Conservation (phyloP, 768 basidiomycete species). For the Coprinellus aureogranulatus region DNA sequence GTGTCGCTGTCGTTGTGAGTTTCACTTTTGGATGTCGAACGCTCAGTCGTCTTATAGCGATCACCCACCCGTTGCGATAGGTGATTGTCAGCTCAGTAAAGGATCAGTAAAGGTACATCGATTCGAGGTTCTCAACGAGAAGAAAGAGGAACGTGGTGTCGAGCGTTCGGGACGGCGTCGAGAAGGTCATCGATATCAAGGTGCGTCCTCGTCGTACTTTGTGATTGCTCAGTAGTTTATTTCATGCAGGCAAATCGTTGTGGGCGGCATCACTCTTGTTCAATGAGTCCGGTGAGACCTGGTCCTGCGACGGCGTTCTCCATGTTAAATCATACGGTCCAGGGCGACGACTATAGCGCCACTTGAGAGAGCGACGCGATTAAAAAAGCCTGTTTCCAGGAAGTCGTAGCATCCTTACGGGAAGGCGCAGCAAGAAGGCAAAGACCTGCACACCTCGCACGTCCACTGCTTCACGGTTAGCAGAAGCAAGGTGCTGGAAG, state of each 20-base stretch:
- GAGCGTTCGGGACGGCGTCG: constrained; percentile 72
- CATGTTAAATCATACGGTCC: constrained; percentile 88
- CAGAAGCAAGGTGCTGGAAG: constrained; percentile 91
- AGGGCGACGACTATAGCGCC: constrained; percentile 93
- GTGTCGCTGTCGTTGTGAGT: constrained; percentile 66
- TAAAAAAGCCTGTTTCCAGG: constrained; percentile 83
- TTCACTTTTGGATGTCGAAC: constrained; percentile 4
- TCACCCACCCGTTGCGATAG: constrained; percentile 32
- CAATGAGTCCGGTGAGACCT: constrained; percentile 95
- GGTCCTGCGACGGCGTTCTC: constrained; percentile 96
- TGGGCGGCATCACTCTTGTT: constrained; percentile 89
- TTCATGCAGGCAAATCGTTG: constrained; percentile 72
- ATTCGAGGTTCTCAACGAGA: constrained; percentile 87
- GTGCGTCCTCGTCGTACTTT: constrained; percentile 32
- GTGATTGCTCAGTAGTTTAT: not conserved
- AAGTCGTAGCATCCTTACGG: constrained; percentile 58
- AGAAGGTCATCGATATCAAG: constrained; percentile 78
- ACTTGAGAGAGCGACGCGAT: constrained; percentile 97
- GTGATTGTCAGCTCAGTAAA: constrained; percentile 91
- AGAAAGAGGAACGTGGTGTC: constrained; percentile 90
- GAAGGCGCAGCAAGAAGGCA: constrained; percentile 25
- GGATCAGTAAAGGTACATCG: constrained; percentile 99
- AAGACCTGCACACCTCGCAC: constrained; percentile 45
- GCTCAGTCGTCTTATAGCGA: constrained; percentile 31
- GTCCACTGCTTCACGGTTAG: constrained; percentile 90